These are phyloP conservation scores for Diaporthe sp. DNA, from an alignment of 2,329 filamentous ascomycete genomes.

Conservation along the genomic window DNA sequence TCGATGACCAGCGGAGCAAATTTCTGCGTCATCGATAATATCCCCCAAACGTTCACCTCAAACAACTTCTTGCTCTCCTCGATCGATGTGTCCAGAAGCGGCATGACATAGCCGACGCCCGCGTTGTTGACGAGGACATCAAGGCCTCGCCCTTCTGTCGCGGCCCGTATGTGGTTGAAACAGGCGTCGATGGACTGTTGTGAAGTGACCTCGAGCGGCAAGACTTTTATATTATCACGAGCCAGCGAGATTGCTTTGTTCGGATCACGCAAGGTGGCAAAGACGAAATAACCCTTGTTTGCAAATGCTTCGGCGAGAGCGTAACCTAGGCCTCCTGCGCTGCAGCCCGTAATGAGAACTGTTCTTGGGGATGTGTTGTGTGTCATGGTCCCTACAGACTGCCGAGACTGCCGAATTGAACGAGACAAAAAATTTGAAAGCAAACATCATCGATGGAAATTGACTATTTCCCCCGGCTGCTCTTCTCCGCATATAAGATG, in stretches of 20 bases:
- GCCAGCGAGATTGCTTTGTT: conserved; percentile 46
- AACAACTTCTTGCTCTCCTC: conserved; percentile 53
- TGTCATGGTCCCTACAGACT: too few relatives aligned
- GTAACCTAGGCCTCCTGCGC: conserved; percentile 50
- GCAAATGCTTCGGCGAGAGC: conserved; percentile 50
- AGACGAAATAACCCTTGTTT: conserved; percentile 46
- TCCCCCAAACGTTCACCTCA: conserved; percentile 58
- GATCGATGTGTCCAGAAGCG: conserved; percentile 54
- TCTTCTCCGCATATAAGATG: too few relatives aligned
- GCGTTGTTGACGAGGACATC: conserved; percentile 61
- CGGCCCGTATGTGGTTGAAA: not conserved
- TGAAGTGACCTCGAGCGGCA: conserved; percentile 50
- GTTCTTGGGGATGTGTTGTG: too few relatives aligned
- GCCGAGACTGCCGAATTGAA: too few relatives aligned
- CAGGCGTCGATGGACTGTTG: conserved; percentile 44
- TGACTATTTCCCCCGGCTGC: too few relatives aligned
- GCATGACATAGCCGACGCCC: conserved; percentile 51
- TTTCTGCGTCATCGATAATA: conserved; percentile 53
- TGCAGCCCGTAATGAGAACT: conserved; percentile 51
- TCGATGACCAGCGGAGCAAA: conserved; percentile 52
- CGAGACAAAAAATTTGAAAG: too few relatives aligned
- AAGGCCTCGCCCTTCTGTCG: not conserved
- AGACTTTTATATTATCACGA: conserved; percentile 45
- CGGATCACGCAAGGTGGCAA: conserved; percentile 49
- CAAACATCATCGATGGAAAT: too few relatives aligned